A percentile compares a stretch with the other conserved stretches of the same genome.
These are phyloP conservation scores for Pythium oligandrum DNA, from an alignment of 352 stramenopile genomes.

Conservation along the genomic window DNA sequence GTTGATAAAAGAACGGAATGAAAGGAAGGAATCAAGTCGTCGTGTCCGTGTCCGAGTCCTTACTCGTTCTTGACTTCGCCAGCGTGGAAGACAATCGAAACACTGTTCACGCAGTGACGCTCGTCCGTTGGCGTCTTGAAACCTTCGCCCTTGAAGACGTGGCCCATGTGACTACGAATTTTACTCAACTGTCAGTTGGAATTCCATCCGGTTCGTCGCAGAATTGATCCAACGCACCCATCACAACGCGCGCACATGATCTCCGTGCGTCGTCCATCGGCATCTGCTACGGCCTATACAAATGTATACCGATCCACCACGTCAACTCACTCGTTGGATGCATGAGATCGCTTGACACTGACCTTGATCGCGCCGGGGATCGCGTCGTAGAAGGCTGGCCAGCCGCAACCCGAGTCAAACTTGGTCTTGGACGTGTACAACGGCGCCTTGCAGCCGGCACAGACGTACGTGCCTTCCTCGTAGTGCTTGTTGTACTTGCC, in stretches of 20 bases:
- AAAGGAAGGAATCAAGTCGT: slow-evolving; percentile 1
- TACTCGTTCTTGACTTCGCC: slow-evolving; percentile 38
- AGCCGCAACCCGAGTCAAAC: slow-evolving; percentile 89
- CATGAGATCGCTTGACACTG: neutral
- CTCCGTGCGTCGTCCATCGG: slow-evolving; percentile 73
- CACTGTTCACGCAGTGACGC: slow-evolving; percentile 89
- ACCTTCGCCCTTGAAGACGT: slow-evolving; percentile 88
- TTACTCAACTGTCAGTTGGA: neutral
- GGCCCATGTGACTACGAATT: slow-evolving; percentile 76
- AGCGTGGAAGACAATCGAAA: slow-evolving; percentile 81
- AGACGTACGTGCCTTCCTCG: slow-evolving; percentile 83
- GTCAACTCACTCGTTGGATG: slow-evolving; percentile 11
- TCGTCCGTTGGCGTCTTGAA: slow-evolving; percentile 87
- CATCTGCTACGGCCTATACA: slow-evolving; percentile 51
- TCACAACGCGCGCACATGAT: slow-evolving; percentile 88
- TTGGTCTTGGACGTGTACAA: slow-evolving; percentile 88
- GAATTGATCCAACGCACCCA: slow-evolving; percentile 34
- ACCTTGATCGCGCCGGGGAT: slow-evolving; percentile 86
- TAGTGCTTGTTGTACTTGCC: slow-evolving; percentile 89
- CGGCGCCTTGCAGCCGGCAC: slow-evolving; percentile 81
- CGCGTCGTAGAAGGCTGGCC: slow-evolving; percentile 88
- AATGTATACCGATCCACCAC: slow-evolving; percentile 7
- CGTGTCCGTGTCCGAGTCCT: slow-evolving; percentile 32
- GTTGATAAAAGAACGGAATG: slow-evolving; percentile 9
- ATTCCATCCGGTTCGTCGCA: neutral